Evolutionary conservation across 441 rosid genomes (phyloP).

Genomic region (Capsella rubella): DNA sequence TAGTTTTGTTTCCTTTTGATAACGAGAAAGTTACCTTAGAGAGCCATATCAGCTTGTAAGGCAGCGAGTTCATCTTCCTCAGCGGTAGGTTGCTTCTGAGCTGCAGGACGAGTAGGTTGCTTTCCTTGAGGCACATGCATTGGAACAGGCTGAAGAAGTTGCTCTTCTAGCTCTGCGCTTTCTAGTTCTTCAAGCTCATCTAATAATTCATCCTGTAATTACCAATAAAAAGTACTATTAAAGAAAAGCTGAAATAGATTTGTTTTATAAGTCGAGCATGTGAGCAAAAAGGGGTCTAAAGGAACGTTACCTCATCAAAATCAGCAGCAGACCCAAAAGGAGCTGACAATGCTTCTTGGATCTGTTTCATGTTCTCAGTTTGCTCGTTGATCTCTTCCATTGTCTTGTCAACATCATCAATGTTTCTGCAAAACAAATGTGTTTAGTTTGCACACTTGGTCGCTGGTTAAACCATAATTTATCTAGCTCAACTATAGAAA

Average conservation of each 20-base stretch:
- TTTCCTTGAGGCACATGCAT: constrained; percentile 37
- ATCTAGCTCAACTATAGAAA: background rate
- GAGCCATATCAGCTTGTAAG: constrained; percentile 73
- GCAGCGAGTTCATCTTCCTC: constrained; percentile 86
- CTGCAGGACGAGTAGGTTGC: constrained; percentile 58
- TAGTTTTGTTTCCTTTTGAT: constrained; percentile 2
- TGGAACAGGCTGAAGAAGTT: constrained; percentile 83
- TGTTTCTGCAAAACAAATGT: constrained; percentile 63
- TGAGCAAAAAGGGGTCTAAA: background rate
- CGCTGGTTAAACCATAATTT: background rate
- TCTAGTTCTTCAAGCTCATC: constrained; percentile 98
- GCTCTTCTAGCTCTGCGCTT: constrained; percentile 88
- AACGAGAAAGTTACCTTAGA: constrained; percentile 25
- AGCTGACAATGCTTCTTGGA: constrained; percentile 89
- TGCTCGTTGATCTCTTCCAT: constrained; percentile 99
- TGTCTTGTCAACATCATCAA: constrained; percentile 94
- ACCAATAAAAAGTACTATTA: background rate
- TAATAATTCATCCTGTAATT: constrained; percentile 87
- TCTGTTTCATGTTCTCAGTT: constrained; percentile 95
- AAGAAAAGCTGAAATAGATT: background rate
- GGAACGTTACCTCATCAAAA: constrained; percentile 80
- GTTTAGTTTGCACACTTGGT: constrained; percentile 16
- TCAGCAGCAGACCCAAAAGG: constrained; percentile 88
- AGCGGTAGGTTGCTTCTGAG: constrained; percentile 60
- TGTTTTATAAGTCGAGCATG: background rate